Evolutionary conservation across 164 flowering plant genomes (phyloP), one percentile per base, ranked within the genome.

Genomic region (Cinnamomum chago): DNA sequence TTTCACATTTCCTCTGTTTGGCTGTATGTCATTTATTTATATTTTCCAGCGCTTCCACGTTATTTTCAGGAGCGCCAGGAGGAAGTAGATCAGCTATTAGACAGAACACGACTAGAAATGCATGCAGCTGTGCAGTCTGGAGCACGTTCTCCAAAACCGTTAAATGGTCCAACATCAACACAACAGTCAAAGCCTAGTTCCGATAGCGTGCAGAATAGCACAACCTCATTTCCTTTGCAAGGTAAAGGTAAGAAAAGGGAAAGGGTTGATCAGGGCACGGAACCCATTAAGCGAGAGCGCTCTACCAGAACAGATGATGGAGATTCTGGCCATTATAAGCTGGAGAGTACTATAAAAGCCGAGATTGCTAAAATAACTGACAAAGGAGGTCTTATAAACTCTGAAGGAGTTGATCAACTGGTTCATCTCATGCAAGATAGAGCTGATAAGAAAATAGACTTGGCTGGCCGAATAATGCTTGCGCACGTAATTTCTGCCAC

Each of bases 81-180:
- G 83, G 97, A 93, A 86, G 92, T 93, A 82, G 86, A 92, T 82
- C 81, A 88, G 70, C 83, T 93, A 15, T 79, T 95, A 75, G 60
- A 84, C 67, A 92, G 86, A 84, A 89, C 97, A 20, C 82, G 82
- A 35, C 52, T 83, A 88, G 97, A 90, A 81, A 93, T 95, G 99
- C 90, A 93, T 90, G 93, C 84, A 70, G 81, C 90, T 51, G 83
- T 81, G 70, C 95, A 86, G 74, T 81, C 94, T 62, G 76, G 76
- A 82, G 93, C 90, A 28, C 92, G 90, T 70, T 93, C 98, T 84
- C 98, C 98, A n/a, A 92, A 91, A 78, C 85, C 91, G 62, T 72
- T 82, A 79, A 93, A 84, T 81, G 91, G 89, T 80, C 84, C 94
- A 24, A 69, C 86, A 66, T 81, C 89, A 58, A 71, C 91, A 52